phyloP scores from a whole-genome alignment of 140 eudicot genomes.

The Senecio squalidus region DNA sequence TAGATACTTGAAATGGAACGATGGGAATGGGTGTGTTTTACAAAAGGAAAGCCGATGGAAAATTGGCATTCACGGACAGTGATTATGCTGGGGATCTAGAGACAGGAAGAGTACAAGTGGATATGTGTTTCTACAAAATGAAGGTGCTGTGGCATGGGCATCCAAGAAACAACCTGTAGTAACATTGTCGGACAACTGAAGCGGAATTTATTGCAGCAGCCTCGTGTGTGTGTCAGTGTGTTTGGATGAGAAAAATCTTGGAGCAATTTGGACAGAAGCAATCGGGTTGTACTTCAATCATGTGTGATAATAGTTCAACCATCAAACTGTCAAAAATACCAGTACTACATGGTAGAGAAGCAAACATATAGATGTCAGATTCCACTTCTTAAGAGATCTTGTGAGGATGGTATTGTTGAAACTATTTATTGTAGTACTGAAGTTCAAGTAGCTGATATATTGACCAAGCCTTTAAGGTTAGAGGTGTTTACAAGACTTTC shows the following conservation, averaged over 20 bases:
- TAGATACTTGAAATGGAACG: background rate
- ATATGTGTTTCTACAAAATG: background rate
- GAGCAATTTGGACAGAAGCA: background rate
- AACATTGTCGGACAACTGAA: background rate
- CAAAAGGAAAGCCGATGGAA: background rate
- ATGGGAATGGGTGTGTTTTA: background rate
- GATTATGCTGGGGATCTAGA: constrained; percentile 1
- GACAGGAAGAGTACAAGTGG: background rate
- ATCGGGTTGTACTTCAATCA: too few species aligned
- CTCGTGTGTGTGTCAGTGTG: background rate
- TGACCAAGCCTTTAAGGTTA: constrained; percentile 5
- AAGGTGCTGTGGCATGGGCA: background rate
- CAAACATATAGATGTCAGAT: constrained; percentile 1
- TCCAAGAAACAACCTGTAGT: constrained; percentile 3
- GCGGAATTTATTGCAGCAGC: background rate
- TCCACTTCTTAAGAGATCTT: constrained; percentile 4
- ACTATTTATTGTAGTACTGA: background rate
- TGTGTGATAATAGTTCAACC: too few species aligned
- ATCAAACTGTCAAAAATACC: constrained; percentile 1
- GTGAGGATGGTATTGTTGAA: background rate
- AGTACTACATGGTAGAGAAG: background rate
- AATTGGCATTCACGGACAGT: background rate
- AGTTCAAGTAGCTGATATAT: background rate
- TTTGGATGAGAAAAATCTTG: background rate
- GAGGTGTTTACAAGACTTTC: background rate